phyloP scores from a whole-genome alignment of 2,329 filamentous ascomycete genomes.

The Amphichorda felina region DNA sequence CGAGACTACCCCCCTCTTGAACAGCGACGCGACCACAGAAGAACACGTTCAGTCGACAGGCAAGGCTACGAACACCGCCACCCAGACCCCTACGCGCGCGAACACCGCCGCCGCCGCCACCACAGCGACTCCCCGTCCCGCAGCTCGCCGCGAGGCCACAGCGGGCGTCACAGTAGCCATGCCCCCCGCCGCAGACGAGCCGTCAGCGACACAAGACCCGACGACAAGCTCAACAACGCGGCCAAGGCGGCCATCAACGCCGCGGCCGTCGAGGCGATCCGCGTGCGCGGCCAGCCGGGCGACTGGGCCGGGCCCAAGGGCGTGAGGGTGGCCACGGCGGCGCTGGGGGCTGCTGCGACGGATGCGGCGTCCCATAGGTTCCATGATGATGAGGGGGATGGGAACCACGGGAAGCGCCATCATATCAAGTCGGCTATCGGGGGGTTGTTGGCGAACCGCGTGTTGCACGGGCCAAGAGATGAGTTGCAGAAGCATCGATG shows the following conservation, averaged over 20 bases:
- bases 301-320: slow-evolving; percentile 25
- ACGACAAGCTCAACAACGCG: slow-evolving; percentile 3
- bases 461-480: slow-evolving; percentile 9
- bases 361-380: slow-evolving; percentile 16
- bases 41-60: not conserved
- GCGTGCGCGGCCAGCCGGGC: slow-evolving; percentile 23
- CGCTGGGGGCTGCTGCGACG: slow-evolving; percentile 24
- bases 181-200: no score
- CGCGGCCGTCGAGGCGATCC: slow-evolving; percentile 24
- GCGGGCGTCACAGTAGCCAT: no score
- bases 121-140: no score
- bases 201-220: not conserved
- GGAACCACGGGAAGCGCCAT: slow-evolving; percentile 8
- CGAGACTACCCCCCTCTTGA: no score
- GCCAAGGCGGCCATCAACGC: slow-evolving; percentile 19
- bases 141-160: no score
- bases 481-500: not conserved
- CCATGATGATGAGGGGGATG: slow-evolving; percentile 4
- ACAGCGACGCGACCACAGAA: no score
- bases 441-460: slow-evolving; percentile 9
- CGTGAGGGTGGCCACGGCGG: slow-evolving; percentile 24
- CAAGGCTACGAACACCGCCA: not conserved
- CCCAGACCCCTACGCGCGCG: not conserved
- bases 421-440: slow-evolving; percentile 9
- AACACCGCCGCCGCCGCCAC: not conserved